Evolutionary conservation across 1,284 basidiomycete genomes (phyloP).

Genomic region (Singerocomus inundabilis): DNA sequence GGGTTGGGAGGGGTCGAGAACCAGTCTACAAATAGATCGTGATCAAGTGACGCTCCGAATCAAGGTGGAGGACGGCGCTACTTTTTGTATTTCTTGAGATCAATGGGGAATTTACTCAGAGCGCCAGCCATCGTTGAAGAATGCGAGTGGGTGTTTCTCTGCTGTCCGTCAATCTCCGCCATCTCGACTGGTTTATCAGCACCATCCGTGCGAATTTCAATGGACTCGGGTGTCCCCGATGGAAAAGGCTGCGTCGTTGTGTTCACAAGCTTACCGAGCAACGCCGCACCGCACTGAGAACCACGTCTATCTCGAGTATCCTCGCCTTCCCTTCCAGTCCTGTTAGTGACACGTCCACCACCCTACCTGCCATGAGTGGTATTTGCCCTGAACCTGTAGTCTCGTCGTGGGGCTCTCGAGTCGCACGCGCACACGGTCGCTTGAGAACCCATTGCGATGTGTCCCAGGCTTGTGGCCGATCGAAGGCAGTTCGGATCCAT

Average conservation of each 20-base stretch:
- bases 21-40: conserved; percentile 44
- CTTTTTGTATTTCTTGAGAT: conserved; percentile 74
- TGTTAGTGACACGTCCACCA: background rate
- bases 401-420: background rate
- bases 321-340: conserved; percentile 9
- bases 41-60: background rate
- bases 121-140: conserved; percentile 39
- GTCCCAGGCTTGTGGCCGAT: conserved; percentile 6
- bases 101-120: conserved; percentile 63
- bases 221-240: background rate
- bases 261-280: conserved; percentile 13
- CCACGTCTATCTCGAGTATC: background rate
- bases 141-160: background rate
- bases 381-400: background rate
- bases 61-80: conserved; percentile 31
- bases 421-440: background rate
- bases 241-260: too few species aligned
- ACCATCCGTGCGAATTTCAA: conserved; percentile 27
- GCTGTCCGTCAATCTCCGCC: background rate
- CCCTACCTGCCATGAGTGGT: background rate
- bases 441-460: background rate
- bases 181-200: conserved; percentile 19
- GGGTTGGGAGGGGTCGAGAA: conserved; percentile 66
- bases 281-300: conserved; percentile 6
- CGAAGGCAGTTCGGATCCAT: background rate